Conservation (phyloP, 805 yeast species). For the Monosporozyma unispora region DNA sequence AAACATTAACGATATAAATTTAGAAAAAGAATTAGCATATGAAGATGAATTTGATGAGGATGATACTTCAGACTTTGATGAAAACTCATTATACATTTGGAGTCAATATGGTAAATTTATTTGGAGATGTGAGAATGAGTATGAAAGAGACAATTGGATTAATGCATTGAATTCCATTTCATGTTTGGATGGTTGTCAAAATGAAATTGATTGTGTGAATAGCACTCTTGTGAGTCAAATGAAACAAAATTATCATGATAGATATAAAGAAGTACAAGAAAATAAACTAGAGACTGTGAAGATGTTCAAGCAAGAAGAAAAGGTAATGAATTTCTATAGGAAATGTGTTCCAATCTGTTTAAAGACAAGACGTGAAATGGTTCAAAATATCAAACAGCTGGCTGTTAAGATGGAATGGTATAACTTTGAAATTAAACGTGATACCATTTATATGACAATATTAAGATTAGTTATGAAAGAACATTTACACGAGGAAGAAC, state of each 20-base stretch:
- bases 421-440: conserved; percentile 44
- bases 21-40: background rate
- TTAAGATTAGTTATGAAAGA: background rate
- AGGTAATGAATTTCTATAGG: conserved; percentile 32
- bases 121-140: conserved; percentile 35
- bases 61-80: background rate
- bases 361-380: conserved; percentile 43
- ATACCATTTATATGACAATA: conserved; percentile 30
- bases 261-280: conserved; percentile 29
- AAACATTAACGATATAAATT: background rate
- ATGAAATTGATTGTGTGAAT: conserved; percentile 19
- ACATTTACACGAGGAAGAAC: background rate
- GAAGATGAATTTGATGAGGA: background rate
- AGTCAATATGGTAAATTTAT: conserved; percentile 21
- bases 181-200: conserved; percentile 19
- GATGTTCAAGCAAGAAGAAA: conserved; percentile 33
- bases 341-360: conserved; percentile 46
- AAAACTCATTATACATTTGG: conserved; percentile 1
- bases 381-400: conserved; percentile 37
- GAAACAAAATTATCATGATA: conserved; percentile 25
- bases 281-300: conserved; percentile 29
- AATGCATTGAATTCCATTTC: conserved; percentile 31
- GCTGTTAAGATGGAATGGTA: conserved; percentile 49
- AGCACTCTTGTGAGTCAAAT: conserved; percentile 25
- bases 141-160: conserved; percentile 53